Conservation (phyloP, 1,139 yeast species). For the Magnusiomyces magnusii region DNA sequence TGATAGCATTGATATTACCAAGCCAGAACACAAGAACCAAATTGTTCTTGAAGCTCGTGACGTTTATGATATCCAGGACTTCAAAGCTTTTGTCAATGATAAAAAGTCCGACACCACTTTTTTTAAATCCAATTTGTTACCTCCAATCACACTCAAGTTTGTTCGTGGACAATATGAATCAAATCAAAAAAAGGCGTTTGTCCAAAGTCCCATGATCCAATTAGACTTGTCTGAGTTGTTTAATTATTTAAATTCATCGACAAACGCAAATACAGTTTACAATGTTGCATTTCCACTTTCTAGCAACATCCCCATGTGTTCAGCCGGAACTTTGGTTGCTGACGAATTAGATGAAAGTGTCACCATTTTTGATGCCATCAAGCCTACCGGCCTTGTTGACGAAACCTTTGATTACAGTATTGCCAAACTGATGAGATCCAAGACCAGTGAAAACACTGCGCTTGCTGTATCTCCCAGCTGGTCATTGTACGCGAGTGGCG, state of each 20-base stretch:
- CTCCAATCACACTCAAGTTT: not conserved
- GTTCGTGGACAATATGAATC: not conserved
- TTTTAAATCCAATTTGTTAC: not conserved
- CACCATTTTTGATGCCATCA: not conserved
- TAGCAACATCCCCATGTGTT: not conserved
- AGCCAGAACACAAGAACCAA: not conserved
- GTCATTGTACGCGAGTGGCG: constrained; percentile 38
- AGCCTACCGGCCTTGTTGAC: not conserved
- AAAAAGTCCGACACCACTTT: not conserved
- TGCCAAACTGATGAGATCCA: not conserved
- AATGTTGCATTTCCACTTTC: not conserved
- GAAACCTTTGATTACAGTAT: not conserved
- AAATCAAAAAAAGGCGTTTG: not conserved
- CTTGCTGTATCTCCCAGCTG: constrained; percentile 34
- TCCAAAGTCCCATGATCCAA: not conserved
- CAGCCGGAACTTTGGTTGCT: not conserved
- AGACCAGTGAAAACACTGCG: constrained; percentile 23
- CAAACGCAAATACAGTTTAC: not conserved
- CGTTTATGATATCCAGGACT: not conserved
- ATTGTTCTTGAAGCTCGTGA: not conserved
- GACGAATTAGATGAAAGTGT: not conserved
- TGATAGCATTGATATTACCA: not conserved
- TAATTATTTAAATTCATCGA: not conserved
- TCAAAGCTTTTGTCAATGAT: not conserved
- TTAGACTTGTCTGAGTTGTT: not conserved